phyloP scores from a whole-genome alignment of 352 stramenopile species.

The Phytophthora sojae region DNA sequence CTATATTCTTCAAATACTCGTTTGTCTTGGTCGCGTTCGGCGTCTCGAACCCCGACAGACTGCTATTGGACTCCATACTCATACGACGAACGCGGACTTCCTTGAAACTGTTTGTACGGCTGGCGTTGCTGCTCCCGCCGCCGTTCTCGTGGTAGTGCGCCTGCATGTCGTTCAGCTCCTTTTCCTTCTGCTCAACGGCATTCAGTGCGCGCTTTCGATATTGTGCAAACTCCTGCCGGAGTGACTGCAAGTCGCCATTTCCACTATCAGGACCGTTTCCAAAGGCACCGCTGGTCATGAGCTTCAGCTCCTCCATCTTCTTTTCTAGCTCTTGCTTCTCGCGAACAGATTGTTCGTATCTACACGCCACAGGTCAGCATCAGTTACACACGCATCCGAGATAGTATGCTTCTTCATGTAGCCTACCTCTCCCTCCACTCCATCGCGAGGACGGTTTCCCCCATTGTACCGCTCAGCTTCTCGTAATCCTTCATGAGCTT shows the following conservation, averaged over 20 bases:
- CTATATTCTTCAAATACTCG: constrained; percentile 92
- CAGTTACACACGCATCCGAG: not conserved
- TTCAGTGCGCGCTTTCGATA: constrained; percentile 83
- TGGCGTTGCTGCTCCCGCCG: constrained; percentile 37
- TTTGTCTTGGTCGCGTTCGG: constrained; percentile 84
- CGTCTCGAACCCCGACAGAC: constrained; percentile 82
- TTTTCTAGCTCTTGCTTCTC: constrained; percentile 84
- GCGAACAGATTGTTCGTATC: constrained; percentile 76
- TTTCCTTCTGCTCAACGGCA: constrained; percentile 85
- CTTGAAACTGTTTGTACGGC: constrained; percentile 55
- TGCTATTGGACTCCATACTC: constrained; percentile 85
- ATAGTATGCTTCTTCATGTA: not conserved
- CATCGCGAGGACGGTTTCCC: constrained; percentile 82
- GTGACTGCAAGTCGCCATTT: constrained; percentile 63
- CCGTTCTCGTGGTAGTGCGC: constrained; percentile 63
- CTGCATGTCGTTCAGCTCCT: constrained; percentile 76
- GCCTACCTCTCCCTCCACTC: constrained; percentile 82
- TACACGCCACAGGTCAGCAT: constrained; percentile 15
- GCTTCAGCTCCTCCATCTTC: constrained; percentile 74
- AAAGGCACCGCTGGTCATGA: constrained; percentile 45
- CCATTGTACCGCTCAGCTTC: constrained; percentile 88
- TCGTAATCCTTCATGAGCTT: constrained; percentile 88
- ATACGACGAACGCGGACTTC: constrained; percentile 61
- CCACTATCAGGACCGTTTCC: constrained; percentile 31
- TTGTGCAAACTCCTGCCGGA: constrained; percentile 83